phyloP scores from a whole-genome alignment of 2,329 filamentous ascomycete genomes.

The Trichoderma sp. region DNA sequence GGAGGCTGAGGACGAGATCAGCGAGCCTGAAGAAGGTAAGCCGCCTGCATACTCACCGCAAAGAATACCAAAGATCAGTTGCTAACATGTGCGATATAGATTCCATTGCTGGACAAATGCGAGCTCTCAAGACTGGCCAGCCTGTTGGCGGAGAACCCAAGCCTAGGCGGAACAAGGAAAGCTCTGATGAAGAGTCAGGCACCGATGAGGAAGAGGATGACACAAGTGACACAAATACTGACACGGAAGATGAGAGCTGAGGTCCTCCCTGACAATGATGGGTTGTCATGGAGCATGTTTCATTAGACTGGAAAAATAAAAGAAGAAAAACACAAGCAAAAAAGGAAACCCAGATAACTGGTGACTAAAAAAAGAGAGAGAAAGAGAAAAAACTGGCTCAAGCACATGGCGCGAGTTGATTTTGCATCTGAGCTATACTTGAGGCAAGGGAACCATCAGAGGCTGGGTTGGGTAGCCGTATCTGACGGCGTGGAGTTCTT shows the following conservation, averaged over 20 bases:
- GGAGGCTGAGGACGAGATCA: constrained; percentile 88
- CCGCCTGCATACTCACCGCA: constrained; percentile 5
- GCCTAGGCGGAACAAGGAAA: constrained; percentile 50
- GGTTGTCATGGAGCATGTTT: constrained; percentile 2
- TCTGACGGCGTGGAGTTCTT: constrained; percentile 13
- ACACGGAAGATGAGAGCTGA: constrained; percentile 57
- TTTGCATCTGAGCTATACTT: neutral
- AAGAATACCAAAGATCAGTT: neutral
- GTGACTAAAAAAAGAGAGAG: neutral
- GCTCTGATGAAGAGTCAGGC: constrained; percentile 71
- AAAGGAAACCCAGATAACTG: neutral
- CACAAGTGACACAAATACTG: constrained; percentile 66
- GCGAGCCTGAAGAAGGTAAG: constrained; percentile 95
- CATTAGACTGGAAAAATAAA: constrained; percentile 15
- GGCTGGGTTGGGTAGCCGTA: neutral
- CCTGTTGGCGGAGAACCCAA: constrained; percentile 58
- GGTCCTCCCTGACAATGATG: constrained; percentile 29
- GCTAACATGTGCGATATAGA: constrained; percentile 49
- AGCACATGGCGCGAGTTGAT: neutral
- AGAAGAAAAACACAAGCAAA: neutral
- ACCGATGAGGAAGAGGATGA: constrained; percentile 67
- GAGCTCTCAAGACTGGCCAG: constrained; percentile 71
- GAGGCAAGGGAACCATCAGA: neutral
- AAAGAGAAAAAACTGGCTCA: neutral
- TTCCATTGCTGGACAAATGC: constrained; percentile 88